phyloP scores from a whole-genome alignment of 1,139 yeast genomes.

The Nakaseomyces kungkrabaensis region DNA sequence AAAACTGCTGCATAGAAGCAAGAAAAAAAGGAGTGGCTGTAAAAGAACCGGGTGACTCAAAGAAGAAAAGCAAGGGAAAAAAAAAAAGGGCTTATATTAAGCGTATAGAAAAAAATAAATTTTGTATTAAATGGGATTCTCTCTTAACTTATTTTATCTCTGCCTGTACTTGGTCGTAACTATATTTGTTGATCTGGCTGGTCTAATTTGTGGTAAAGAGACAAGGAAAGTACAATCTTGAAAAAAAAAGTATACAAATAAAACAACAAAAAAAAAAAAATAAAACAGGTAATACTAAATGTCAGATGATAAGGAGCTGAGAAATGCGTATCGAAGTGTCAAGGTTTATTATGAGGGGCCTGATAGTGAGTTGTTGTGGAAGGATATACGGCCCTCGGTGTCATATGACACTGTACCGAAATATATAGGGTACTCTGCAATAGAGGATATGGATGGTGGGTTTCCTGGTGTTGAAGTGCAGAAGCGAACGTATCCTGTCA shows the following conservation, averaged over 20 bases:
- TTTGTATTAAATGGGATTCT: background rate
- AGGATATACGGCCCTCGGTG: constrained; percentile 2
- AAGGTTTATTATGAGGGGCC: background rate
- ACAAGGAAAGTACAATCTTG: background rate
- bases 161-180: background rate
- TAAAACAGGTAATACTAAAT: background rate
- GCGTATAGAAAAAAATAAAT: no score
- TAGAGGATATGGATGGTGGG: constrained; percentile 4
- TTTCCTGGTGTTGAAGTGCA: constrained; percentile 4
- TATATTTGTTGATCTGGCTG: background rate
- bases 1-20: background rate
- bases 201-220: background rate
- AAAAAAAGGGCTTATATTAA: background rate
- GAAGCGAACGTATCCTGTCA: background rate
- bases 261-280: background rate
- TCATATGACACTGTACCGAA: constrained; percentile 4
- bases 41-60: background rate
- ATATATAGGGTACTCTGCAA: constrained; percentile 2
- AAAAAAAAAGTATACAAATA: background rate
- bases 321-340: background rate
- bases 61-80: background rate
- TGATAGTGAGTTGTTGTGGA: background rate
- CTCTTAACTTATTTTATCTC: background rate
- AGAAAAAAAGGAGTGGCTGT: background rate
- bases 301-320: background rate